A percentile compares a stretch with the other conserved stretches of the same genome.
These are phyloP conservation scores for Platanus orientalis DNA, from an alignment of 164 flowering plant genomes.

Conservation along the genomic window DNA sequence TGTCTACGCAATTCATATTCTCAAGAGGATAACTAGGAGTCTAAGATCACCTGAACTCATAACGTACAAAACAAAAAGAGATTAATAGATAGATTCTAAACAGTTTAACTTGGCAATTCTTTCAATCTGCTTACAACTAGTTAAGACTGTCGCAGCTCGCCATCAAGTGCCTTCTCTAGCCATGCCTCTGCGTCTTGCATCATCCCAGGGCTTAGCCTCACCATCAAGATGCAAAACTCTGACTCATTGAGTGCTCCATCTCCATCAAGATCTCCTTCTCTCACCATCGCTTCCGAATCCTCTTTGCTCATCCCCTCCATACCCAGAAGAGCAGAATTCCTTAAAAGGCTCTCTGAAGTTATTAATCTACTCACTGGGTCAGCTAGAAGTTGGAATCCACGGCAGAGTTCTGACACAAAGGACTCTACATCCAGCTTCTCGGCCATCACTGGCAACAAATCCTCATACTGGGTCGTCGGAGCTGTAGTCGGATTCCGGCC, in stretches of 20 bases:
- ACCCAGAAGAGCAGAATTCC: conserved; percentile 55
- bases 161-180: conserved; percentile 64
- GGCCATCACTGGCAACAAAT: conserved; percentile 82
- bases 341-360: conserved; percentile 58
- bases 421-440: conserved; percentile 73
- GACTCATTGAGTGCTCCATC: conserved; percentile 73
- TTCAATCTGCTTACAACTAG: too few species aligned
- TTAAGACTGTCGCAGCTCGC: conserved; percentile 20
- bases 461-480: conserved; percentile 41
- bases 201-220: conserved; percentile 83
- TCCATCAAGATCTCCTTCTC: conserved; percentile 84
- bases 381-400: conserved; percentile 67
- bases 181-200: conserved; percentile 77
- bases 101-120: too few species aligned
- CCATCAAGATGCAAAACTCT: conserved; percentile 87
- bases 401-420: conserved; percentile 67
- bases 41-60: too few species aligned
- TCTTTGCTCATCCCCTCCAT: conserved; percentile 70
- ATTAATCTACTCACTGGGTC: conserved; percentile 53
- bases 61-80: too few species aligned
- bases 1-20: too few species aligned
- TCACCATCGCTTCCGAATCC: conserved; percentile 74
- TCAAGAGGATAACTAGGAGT: too few species aligned
- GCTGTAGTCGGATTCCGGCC: not conserved
- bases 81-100: too few species aligned